Percentiles rank a stretch among this genome's conserved stretches.
These are phyloP conservation scores for Pleurotus tuber-regium DNA, from an alignment of 768 basidiomycete genomes.

Conservation along the genomic window DNA sequence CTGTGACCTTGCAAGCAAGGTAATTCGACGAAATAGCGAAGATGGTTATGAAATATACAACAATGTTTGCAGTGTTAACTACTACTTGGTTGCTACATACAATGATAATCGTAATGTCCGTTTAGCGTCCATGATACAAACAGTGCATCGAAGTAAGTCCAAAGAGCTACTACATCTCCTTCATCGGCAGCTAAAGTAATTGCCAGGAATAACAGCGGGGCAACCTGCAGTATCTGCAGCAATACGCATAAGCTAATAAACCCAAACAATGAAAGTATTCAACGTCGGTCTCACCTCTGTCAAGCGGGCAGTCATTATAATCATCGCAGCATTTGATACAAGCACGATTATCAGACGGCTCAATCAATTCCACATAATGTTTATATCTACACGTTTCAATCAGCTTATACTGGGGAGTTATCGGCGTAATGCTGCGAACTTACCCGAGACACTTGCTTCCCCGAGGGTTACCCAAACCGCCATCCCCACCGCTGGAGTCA, in stretches of 20 bases:
- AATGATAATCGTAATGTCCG: too few relatives aligned
- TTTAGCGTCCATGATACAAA: too few relatives aligned
- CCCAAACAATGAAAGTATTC: background rate
- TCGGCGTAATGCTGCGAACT: background rate
- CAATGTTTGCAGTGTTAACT: too few relatives aligned
- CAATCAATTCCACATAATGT: conserved; percentile 33
- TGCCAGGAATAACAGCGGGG: conserved; percentile 24
- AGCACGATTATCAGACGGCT: conserved; percentile 26
- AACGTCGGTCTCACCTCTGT: conserved; percentile 22
- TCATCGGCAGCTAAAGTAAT: background rate
- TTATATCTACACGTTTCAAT: conserved; percentile 21
- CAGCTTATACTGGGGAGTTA: background rate
- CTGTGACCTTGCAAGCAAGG: too few relatives aligned
- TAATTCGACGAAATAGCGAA: too few relatives aligned
- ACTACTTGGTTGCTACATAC: too few relatives aligned
- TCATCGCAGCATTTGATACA: conserved; percentile 36
- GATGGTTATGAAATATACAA: too few relatives aligned
- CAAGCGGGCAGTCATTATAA: conserved; percentile 28
- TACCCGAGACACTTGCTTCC: conserved; percentile 30
- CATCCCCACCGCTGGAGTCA: conserved; percentile 30
- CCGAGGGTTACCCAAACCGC: conserved; percentile 28
- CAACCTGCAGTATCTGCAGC: conserved; percentile 23
- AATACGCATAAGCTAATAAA: background rate
- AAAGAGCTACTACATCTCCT: background rate
- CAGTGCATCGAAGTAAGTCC: background rate